Evolutionary conservation across 2,329 filamentous ascomycete species (phyloP), one percentile per base, ranked within the genome.

Genomic region (Colletotrichum sp.): DNA sequence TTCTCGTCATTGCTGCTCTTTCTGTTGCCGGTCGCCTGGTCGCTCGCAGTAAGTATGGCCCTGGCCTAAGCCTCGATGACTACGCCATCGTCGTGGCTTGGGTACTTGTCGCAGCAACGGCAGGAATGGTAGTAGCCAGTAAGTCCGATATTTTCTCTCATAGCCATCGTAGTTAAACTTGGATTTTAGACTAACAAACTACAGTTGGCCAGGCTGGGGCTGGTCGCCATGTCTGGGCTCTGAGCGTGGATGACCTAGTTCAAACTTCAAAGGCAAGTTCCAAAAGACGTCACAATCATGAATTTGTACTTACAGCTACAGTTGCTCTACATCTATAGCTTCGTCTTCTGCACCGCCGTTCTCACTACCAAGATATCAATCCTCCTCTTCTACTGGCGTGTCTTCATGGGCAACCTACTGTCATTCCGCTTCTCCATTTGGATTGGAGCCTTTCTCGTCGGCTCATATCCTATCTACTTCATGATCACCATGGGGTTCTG

Each of bases 31-130:
- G 16, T 43, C 39, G 39, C 39, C 39, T 43, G 8, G 16, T 43
- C 16, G 39, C 39, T 43, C 39, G 39, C 18, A 43, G 39, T 5
- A 43, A 43, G 8, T 43, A 43, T 43, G 39, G 39, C 4, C 79
- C 8, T 75, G 36, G 66, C 84, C 82, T 43, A n/a, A 43, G 39
- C 39, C 39, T 43, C 18, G 39, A 43, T 43, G 39, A 43, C 8
- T 43, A 43, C 39, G 39, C 39, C 39, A 43, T 43, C 39, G 39
- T 43, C 16, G 16, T n/a, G 39, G 39, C 39, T 43, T 43, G 39
- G 39, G 39, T 18, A 43, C 16, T 43, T 43, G 39, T 43, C 39
- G 39, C 16, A 43, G 39, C 39, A 18, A 43, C 39, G 39, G 39
- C 39, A 43, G 39, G 16, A 43, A 43, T 43, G 39, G 39, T 43